A percentile compares a stretch with the other conserved stretches of the same genome.
phyloP scores from a whole-genome alignment of 495 filamentous ascomycete genomes.

The Penicillium fimorum region DNA sequence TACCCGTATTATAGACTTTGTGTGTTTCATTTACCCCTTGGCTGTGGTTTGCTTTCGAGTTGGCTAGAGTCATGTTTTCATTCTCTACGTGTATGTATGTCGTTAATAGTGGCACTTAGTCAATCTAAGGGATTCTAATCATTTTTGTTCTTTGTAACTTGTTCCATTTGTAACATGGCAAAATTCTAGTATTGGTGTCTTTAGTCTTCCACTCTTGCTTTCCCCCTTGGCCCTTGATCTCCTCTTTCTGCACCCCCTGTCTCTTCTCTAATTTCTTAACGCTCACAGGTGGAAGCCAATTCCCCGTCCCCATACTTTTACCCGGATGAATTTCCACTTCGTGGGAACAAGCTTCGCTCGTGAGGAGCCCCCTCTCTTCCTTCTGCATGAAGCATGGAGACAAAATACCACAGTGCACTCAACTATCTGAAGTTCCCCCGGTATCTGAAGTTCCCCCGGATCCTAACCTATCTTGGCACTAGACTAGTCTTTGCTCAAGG shows the following conservation, averaged over 20 bases:
- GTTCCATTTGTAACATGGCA: neutral
- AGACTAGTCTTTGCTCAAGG: slow-evolving; percentile 1
- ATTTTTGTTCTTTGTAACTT: slow-evolving; percentile 11
- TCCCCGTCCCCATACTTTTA: slow-evolving; percentile 3
- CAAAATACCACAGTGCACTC: neutral
- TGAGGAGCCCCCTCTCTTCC: slow-evolving; percentile 1
- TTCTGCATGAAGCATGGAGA: slow-evolving; percentile 10
- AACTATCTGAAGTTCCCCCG: too few species aligned
- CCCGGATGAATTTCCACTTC: slow-evolving; percentile 20
- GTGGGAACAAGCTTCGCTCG: slow-evolving; percentile 24
- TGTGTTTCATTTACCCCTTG: slow-evolving; percentile 38
- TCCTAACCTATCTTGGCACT: slow-evolving; percentile 3
- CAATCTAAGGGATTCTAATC: slow-evolving; percentile 41
- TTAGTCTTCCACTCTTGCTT: neutral
- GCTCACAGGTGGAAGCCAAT: neutral
- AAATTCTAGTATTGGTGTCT: neutral
- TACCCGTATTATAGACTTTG: slow-evolving; percentile 48
- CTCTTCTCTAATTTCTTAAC: neutral
- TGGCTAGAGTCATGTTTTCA: slow-evolving; percentile 43
- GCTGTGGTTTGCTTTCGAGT: slow-evolving; percentile 31
- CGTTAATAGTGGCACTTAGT: slow-evolving; percentile 50
- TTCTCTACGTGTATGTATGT: slow-evolving; percentile 52
- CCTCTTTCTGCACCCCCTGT: neutral
- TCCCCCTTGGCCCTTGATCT: too few species aligned
- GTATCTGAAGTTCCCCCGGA: neutral